Base-by-base conservation (phyloP, 345 rosid genomes). In the Carallia pectinifolia region DNA sequence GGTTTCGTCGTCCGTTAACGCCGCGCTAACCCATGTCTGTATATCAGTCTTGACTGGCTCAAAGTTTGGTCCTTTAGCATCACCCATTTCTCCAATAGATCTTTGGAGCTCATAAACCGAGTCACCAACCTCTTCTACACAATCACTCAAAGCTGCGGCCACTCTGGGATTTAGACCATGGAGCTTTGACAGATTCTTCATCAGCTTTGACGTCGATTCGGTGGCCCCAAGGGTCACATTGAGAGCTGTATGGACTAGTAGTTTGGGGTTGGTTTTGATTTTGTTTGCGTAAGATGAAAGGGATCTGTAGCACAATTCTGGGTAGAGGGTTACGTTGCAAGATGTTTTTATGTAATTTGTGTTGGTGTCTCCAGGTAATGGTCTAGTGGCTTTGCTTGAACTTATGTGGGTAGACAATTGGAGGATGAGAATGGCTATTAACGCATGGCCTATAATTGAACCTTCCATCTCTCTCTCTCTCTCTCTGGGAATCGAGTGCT, bases 11-110 rank as follows among this genome's bases (percentile, higher is more conserved):
- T 87, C 79, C 19, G 84, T 81, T 30, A 85, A 70, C 2, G 89
- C 90, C 4, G 87, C 83, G 69, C 86, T 83, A 18, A 87, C 87
- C 95, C 95, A 89, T 69, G 83, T 87, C 31, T 83, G 66, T 19
- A 87, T 61, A 70, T 87, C 86, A 38, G 48, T 74, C 71, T 82
- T 70, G 29, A 68, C 65, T 44, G 0, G 12, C 4, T 31, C 31
- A 69, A 81, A 75, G 4, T 74, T 58, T 4, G 68, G 29, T 40
- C 50, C 72, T 3, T 17, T 50, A 5, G 36, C 40, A 0, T 55
- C 61, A 18, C 64, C 72, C 69, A 89, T 54, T 68, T 84, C 95
- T 27, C 68, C 74, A 16, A 83, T 64, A 0, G 91, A 89, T 69
- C 80, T 80, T 58, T 67, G 85, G 1, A 89, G 74, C 79, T 87